Evolutionary conservation across 2,329 filamentous ascomycete species (phyloP).

Genomic region (Hypoxylon sp.): DNA sequence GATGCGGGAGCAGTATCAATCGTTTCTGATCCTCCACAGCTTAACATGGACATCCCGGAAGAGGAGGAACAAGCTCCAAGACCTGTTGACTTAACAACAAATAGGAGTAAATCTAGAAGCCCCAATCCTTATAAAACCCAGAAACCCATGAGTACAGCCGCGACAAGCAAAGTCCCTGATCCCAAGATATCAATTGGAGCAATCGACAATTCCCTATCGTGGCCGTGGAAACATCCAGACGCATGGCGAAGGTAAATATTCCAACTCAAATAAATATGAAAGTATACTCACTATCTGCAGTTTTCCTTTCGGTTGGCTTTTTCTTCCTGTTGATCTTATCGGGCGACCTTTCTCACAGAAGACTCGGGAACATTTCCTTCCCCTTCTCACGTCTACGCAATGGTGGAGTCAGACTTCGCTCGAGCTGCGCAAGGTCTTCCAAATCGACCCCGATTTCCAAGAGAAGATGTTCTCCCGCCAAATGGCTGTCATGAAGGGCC

Average conservation of each 20-base stretch:
- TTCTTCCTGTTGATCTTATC: conserved; percentile 95
- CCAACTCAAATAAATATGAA: not conserved
- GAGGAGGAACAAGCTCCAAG: conserved; percentile 69
- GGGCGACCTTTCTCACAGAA: conserved; percentile 96
- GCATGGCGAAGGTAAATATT: conserved; percentile 74
- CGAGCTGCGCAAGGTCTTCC: conserved; percentile 87
- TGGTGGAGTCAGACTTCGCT: conserved; percentile 98
- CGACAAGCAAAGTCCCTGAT: conserved; percentile 61
- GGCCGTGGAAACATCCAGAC: conserved; percentile 99
- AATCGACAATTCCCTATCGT: conserved; percentile 97
- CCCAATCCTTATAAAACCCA: conserved; percentile 79
- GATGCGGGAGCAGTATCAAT: conserved; percentile 86
- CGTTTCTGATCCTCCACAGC: conserved; percentile 80
- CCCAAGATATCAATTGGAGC: conserved; percentile 85
- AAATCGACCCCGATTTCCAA: conserved; percentile 94
- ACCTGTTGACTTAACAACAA: conserved; percentile 68
- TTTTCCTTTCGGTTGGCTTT: conserved; percentile 99
- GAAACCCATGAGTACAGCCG: conserved; percentile 86
- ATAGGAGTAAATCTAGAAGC: conserved; percentile 57
- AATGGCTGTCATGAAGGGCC: conserved; percentile 98
- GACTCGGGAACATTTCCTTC: conserved; percentile 95
- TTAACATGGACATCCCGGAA: conserved; percentile 72
- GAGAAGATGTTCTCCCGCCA: conserved; percentile 99
- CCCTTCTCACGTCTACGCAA: conserved; percentile 90
- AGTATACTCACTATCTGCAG: conserved; percentile 62